These are phyloP conservation scores for Vigna reflexopilosa DNA, from an alignment of 306 rosid species.

Conservation along the genomic window DNA sequence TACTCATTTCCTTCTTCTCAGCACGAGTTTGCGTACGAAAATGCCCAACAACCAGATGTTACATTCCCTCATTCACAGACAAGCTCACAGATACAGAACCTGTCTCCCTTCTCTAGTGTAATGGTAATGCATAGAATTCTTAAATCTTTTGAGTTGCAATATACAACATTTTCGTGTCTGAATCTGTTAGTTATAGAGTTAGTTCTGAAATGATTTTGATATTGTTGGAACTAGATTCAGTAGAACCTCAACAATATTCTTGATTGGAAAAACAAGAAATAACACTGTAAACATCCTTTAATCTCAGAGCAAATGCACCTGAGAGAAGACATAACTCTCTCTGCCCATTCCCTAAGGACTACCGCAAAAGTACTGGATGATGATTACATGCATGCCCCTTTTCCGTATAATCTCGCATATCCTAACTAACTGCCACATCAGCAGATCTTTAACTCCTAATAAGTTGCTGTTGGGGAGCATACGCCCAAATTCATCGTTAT, in stretches of 20 bases:
- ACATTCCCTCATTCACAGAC: constrained; percentile 76
- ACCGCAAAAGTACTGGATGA: background rate
- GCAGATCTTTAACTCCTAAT: background rate
- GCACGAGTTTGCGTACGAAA: constrained; percentile 77
- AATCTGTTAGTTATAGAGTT: constrained; percentile 8
- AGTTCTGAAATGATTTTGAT: constrained; percentile 9
- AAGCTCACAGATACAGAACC: constrained; percentile 83
- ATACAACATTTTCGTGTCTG: background rate
- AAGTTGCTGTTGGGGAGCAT: no score
- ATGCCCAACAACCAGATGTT: constrained; percentile 65
- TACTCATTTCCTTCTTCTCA: constrained; percentile 83
- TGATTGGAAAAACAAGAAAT: background rate
- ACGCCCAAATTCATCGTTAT: no score
- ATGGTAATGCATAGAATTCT: constrained; percentile 65
- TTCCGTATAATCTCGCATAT: background rate
- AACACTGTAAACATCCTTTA: no score
- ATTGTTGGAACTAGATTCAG: background rate
- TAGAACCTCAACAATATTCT: background rate
- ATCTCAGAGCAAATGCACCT: no score
- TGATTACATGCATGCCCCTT: background rate
- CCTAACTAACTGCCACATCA: background rate
- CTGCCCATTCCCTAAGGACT: background rate
- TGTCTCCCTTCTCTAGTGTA: constrained; percentile 75
- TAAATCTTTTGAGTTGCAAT: constrained; percentile 25
- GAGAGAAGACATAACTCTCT: no score